These are phyloP conservation scores for Kurtzmaniella natalensis DNA, from an alignment of 1,139 yeast species.

Conservation along the genomic window DNA sequence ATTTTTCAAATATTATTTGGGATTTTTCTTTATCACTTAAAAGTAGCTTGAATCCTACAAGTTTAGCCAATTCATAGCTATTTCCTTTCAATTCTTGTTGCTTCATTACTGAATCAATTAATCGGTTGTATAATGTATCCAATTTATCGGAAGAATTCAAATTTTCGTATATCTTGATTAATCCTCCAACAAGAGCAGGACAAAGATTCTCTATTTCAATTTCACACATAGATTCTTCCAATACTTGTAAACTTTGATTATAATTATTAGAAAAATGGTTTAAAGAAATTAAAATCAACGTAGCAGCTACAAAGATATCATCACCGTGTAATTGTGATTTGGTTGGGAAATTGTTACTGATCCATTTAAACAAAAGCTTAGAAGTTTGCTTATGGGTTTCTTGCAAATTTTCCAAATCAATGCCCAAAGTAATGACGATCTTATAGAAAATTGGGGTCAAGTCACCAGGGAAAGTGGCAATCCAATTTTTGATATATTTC, in stretches of 20 bases:
- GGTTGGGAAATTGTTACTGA: not conserved
- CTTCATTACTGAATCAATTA: constrained; percentile 19
- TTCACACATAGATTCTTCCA: constrained; percentile 30
- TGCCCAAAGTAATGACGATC: constrained; percentile 24
- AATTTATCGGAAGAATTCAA: constrained; percentile 22
- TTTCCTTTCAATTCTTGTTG: constrained; percentile 5
- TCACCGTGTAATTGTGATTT: constrained; percentile 7
- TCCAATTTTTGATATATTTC: constrained; percentile 16
- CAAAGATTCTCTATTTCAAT: constrained; percentile 14
- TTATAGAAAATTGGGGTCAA: constrained; percentile 29
- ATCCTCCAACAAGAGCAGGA: constrained; percentile 44
- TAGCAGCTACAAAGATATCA: constrained; percentile 26
- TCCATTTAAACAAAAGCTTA: constrained; percentile 1
- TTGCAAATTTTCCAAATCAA: constrained; percentile 25
- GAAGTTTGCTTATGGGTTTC: constrained; percentile 11
- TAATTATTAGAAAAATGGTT: constrained; percentile 33
- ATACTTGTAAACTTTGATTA: constrained; percentile 41
- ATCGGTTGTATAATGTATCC: constrained; percentile 19
- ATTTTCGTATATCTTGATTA: constrained; percentile 45
- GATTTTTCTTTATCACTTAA: constrained; percentile 26
- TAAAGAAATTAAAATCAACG: constrained; percentile 44
- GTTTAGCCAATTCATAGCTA: constrained; percentile 38
- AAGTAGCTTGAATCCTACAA: constrained; percentile 45
- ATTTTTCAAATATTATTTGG: constrained; percentile 26
- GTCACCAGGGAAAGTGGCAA: constrained; percentile 27